Evolutionary conservation across 306 rosid genomes (phyloP).

Genomic region (Erythrophleum fordii): DNA sequence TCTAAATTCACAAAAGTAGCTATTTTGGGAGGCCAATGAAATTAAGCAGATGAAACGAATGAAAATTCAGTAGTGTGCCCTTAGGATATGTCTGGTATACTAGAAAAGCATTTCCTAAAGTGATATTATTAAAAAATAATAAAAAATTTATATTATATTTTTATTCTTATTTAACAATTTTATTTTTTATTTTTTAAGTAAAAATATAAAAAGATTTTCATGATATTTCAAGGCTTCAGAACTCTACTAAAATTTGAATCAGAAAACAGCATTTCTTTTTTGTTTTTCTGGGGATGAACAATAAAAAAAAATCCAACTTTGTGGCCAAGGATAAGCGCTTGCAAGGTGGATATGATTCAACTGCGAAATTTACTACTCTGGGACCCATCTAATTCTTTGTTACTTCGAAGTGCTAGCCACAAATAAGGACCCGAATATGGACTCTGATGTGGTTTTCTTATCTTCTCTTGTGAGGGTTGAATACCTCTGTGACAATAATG

Average conservation of each 20-base stretch:
- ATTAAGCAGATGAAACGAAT: too few relatives aligned
- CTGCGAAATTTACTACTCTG: background rate
- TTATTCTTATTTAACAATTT: too few relatives aligned
- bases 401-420: slow-evolving; percentile 22
- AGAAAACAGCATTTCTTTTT: too few relatives aligned
- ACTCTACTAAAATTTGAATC: background rate
- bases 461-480: slow-evolving; percentile 19
- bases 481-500: background rate
- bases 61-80: too few relatives aligned
- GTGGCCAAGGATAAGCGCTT: background rate
- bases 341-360: slow-evolving; percentile 33
- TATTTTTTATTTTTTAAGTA: too few relatives aligned
- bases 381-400: slow-evolving; percentile 44
- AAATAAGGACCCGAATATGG: slow-evolving; percentile 24
- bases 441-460: background rate
- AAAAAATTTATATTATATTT: too few relatives aligned
- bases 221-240: background rate
- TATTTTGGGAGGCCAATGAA: background rate
- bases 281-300: background rate
- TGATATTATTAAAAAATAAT: too few relatives aligned
- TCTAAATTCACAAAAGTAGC: background rate
- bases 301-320: background rate
- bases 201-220: too few relatives aligned
- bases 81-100: too few relatives aligned
- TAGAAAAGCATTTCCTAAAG: too few relatives aligned